Percentiles rank a stretch among this genome's conserved stretches.
Conservation (phyloP, 1,284 basidiomycete genomes). For the Dichomitus squalens region DNA sequence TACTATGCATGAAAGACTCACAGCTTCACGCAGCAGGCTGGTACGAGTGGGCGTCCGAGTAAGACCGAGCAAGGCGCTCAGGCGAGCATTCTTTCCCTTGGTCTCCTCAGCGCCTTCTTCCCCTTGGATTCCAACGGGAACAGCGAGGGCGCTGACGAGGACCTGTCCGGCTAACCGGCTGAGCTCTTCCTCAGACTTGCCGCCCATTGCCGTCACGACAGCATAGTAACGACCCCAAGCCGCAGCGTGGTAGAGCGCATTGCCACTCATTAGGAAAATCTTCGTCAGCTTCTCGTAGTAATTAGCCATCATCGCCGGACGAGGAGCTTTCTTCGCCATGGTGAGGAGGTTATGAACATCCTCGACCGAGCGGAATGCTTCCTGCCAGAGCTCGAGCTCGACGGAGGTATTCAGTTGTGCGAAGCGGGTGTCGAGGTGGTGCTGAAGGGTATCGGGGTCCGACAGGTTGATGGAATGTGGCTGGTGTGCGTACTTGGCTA, state of each 20-base stretch:
- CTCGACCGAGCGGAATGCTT: conserved; percentile 98
- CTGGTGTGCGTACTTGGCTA: conserved; percentile 95
- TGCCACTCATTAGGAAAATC: conserved; percentile 94
- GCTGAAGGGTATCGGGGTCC: conserved; percentile 95
- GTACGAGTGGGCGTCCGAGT: conserved; percentile 86
- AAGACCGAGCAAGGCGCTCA: conserved; percentile 89
- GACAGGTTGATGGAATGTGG: conserved; percentile 97
- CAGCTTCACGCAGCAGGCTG: conserved; percentile 85
- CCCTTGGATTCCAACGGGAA: conserved; percentile 79
- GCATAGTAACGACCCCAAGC: conserved; percentile 91
- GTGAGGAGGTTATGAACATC: conserved; percentile 97
- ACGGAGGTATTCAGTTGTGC: conserved; percentile 98
- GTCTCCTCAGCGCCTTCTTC: conserved; percentile 67
- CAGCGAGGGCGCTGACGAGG: conserved; percentile 90
- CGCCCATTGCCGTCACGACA: conserved; percentile 65
- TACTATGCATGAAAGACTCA: conserved; percentile 47
- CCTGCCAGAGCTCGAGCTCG: conserved; percentile 99
- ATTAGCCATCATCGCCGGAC: conserved; percentile 97
- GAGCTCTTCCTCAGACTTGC: conserved; percentile 79
- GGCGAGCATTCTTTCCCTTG: conserved; percentile 75
- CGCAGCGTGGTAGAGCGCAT: conserved; percentile 95
- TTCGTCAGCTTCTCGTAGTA: conserved; percentile 99
- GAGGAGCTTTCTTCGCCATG: conserved; percentile 90
- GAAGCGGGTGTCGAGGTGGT: conserved; percentile 97
- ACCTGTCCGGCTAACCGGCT: conserved; percentile 89